phyloP scores from a whole-genome alignment of 768 basidiomycete genomes.

The Paxillus involutus region DNA sequence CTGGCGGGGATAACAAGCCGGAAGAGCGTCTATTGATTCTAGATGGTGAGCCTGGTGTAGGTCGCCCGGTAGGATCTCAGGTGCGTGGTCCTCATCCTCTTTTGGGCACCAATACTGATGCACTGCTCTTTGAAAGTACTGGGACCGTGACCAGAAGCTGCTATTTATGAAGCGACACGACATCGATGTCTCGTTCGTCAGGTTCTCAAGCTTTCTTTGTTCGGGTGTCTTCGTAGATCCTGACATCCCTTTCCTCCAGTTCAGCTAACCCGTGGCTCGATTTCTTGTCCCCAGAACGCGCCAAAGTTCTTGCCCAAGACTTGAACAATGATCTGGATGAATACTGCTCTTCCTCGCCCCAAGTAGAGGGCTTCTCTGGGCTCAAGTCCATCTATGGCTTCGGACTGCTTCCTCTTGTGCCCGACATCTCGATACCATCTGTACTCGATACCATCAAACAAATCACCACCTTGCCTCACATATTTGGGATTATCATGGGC shows the following conservation, averaged over 20 bases:
- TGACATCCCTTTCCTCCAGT: slow-evolving; percentile 37
- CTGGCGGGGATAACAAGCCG: slow-evolving; percentile 39
- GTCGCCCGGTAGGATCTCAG: slow-evolving; percentile 80
- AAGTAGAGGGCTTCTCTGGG: slow-evolving; percentile 26
- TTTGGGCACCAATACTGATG: slow-evolving; percentile 7
- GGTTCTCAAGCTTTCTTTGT: slow-evolving; percentile 38
- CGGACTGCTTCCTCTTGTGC: slow-evolving; percentile 81
- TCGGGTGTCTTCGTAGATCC: slow-evolving; percentile 5
- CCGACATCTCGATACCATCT: slow-evolving; percentile 51
- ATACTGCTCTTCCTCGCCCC: slow-evolving; percentile 71
- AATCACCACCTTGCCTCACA: slow-evolving; percentile 60
- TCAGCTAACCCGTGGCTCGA: slow-evolving; percentile 93
- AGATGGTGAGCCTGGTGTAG: slow-evolving; percentile 76
- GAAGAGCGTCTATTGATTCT: slow-evolving; percentile 78
- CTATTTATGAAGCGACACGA: slow-evolving; percentile 83
- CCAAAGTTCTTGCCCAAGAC: slow-evolving; percentile 61
- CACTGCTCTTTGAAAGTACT: slow-evolving; percentile 49
- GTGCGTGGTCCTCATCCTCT: slow-evolving; percentile 25
- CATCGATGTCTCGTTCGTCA: slow-evolving; percentile 78
- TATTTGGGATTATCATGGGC: slow-evolving; percentile 81
- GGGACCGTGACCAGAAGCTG: slow-evolving; percentile 76
- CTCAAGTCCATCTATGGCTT: slow-evolving; percentile 79
- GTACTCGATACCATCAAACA: slow-evolving; percentile 68
- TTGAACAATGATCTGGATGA: slow-evolving; percentile 77
- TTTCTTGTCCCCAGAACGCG: slow-evolving; percentile 71